Conservation (phyloP, 1,284 basidiomycete genomes). For the Cutaneotrichosporon arboriforme region DNA sequence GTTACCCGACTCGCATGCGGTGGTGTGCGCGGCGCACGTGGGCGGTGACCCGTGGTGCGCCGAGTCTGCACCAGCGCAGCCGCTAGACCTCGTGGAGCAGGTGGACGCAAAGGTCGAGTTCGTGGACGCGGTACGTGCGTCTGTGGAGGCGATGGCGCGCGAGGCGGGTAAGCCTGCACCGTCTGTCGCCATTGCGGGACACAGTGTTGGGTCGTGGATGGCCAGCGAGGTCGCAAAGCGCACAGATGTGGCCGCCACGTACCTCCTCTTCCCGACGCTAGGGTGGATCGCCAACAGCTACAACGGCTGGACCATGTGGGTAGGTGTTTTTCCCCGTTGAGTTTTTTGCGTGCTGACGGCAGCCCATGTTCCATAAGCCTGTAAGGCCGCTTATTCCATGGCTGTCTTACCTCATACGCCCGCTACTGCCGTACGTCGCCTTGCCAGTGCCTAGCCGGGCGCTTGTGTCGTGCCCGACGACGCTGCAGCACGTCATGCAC, state of each 20-base stretch:
- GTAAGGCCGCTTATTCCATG: constrained; percentile 26
- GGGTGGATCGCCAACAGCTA: constrained; percentile 41
- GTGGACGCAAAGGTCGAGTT: constrained; percentile 44
- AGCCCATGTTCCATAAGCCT: constrained; percentile 45
- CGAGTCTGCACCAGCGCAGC: constrained; percentile 17
- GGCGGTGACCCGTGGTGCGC: constrained; percentile 33
- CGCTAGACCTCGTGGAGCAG: constrained; percentile 34
- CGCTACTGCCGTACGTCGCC: constrained; percentile 26
- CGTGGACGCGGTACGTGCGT: constrained; percentile 18
- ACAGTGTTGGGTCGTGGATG: constrained; percentile 45
- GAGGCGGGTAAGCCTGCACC: constrained; percentile 10
- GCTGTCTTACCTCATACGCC: constrained; percentile 17
- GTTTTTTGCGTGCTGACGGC: constrained; percentile 1
- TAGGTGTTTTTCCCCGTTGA: constrained; percentile 9
- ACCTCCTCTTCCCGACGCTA: constrained; percentile 39
- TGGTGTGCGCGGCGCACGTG: constrained; percentile 43
- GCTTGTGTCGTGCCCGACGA: constrained; percentile 34
- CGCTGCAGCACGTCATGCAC: constrained; percentile 35
- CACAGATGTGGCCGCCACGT: constrained; percentile 21
- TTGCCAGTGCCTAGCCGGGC: constrained; percentile 31
- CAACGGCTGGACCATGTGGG: constrained; percentile 42
- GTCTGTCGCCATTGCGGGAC: constrained; percentile 37
- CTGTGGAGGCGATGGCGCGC: constrained; percentile 28
- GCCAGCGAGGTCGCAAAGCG: constrained; percentile 34
- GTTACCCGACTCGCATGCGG: constrained; percentile 37